Conservation (phyloP, 2,329 filamentous ascomycete genomes). For the Colletotrichum sp. region DNA sequence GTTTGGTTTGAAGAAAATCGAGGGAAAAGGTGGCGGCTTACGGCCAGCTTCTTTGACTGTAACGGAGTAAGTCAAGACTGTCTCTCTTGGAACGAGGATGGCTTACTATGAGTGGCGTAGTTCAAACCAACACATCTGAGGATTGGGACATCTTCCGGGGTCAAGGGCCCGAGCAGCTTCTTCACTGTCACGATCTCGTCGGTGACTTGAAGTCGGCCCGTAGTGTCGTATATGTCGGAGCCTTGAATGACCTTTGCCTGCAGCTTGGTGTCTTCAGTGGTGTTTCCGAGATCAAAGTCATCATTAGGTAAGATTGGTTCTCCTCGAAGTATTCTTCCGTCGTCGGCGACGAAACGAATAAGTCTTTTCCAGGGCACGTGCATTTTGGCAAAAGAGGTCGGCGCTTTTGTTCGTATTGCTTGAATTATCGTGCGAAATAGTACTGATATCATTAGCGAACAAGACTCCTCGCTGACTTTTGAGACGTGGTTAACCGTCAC, state of each 20-base stretch:
- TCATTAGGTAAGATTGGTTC: constrained; percentile 52
- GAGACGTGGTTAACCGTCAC: not conserved
- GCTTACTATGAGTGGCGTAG: constrained; percentile 60
- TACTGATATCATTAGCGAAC: not conserved
- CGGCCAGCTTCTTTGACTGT: constrained; percentile 57
- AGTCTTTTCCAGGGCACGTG: constrained; percentile 52
- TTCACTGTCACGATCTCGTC: constrained; percentile 60
- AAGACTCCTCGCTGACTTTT: not conserved
- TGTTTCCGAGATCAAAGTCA: constrained; percentile 54
- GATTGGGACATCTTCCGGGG: constrained; percentile 56
- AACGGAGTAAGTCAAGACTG: not conserved
- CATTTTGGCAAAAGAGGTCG: constrained; percentile 33
- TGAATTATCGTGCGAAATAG: not conserved
- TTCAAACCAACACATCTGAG: constrained; percentile 65
- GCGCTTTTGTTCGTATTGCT: not conserved
- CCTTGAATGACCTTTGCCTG: constrained; percentile 58
- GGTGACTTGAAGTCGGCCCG: constrained; percentile 52
- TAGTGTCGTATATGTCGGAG: constrained; percentile 52
- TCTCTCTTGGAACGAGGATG: too few relatives aligned
- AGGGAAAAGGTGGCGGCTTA: constrained; percentile 52
- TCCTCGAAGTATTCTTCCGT: constrained; percentile 54
- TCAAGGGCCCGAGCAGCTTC: constrained; percentile 57
- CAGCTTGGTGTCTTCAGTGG: constrained; percentile 50
- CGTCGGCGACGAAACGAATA: constrained; percentile 58
- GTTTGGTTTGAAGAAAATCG: constrained; percentile 56